Base-by-base conservation (phyloP, 192 early-diverging fungal species). In the Allomyces macrogynus region DNA sequence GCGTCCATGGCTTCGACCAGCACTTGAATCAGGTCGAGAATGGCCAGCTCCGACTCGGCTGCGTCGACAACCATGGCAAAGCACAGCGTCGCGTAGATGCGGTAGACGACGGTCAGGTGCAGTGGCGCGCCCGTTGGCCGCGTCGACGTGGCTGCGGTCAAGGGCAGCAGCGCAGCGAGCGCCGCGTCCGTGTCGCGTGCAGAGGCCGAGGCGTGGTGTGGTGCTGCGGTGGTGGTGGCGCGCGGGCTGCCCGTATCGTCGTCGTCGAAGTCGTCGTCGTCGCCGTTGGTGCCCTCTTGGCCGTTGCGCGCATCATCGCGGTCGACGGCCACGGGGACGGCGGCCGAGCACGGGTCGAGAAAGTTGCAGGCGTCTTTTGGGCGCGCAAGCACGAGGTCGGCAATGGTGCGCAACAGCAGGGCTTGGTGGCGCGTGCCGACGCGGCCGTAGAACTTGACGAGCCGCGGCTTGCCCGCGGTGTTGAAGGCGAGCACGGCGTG, bases 401-500 rank as follows among this genome's bases (percentile, higher is more conserved):
- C 20, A n/a, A n/a, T 67, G 20, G 24, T 61, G 14, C 7, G 14
- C 10, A 12, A 18, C 23, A 42, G 9, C 12, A n/a, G 32, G 3
- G 14, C 43, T 16, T 69, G 23, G 49, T 32, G 61, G 5, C 49
- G 14, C 63, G 73, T 69, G 81, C 88, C 89, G 60, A 95, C 78
- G 65, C 91, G 90, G 70, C 91, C 84, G 73, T 97, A 99, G 77
- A 92, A 94, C 70, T 91, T 87, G 69, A 91, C 84, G 24, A 96
- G 72, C 67, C 95, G 84, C 49, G 95, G 89, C 70, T 93, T 96
- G 63, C 95, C 95, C 67, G 89, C 84, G 72, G 92, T 95, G 77
- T 99, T 99, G 77, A 99, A 97, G 73, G 97, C 97, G 67, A 95
- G 84, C n/a, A 93, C 92, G n/a, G 90, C 90, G 67, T 90, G 87